Evolutionary conservation across 495 filamentous ascomycete species (phyloP).

Genomic region (Ascodesmis nigricans): DNA sequence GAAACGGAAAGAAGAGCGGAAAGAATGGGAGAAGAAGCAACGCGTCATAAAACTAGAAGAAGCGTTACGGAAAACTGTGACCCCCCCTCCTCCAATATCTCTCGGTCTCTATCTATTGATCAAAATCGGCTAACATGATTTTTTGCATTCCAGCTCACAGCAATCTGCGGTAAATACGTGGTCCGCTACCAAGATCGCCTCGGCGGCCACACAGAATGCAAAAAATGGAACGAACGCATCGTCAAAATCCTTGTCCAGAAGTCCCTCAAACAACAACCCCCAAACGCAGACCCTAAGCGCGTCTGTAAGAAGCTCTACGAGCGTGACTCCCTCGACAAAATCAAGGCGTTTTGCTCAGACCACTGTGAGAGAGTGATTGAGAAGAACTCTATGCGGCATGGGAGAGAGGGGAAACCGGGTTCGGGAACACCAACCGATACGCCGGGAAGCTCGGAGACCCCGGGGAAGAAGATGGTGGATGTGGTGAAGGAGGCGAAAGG

Average conservation of each 20-base stretch:
- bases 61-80: no score
- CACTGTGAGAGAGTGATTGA: no score
- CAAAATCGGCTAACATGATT: no score
- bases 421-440: no score
- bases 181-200: not conserved
- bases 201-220: not conserved
- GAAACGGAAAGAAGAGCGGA: no score
- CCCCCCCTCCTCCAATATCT: no score
- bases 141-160: not conserved
- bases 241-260: not conserved
- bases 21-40: no score
- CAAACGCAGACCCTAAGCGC: not conserved
- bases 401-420: no score
- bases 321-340: constrained; percentile 14
- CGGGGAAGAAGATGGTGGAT: constrained; percentile 9
- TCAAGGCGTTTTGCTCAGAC: constrained; percentile 8
- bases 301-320: not conserved
- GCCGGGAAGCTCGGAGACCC: no score
- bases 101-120: no score
- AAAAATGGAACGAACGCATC: not conserved
- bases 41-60: no score
- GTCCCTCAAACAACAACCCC: not conserved
- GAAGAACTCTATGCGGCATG: no score
- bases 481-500: constrained; percentile 3
- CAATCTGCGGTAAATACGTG: not conserved